phyloP scores from a whole-genome alignment of 2,329 filamentous ascomycete species.

The Paecilomyces formosus region DNA sequence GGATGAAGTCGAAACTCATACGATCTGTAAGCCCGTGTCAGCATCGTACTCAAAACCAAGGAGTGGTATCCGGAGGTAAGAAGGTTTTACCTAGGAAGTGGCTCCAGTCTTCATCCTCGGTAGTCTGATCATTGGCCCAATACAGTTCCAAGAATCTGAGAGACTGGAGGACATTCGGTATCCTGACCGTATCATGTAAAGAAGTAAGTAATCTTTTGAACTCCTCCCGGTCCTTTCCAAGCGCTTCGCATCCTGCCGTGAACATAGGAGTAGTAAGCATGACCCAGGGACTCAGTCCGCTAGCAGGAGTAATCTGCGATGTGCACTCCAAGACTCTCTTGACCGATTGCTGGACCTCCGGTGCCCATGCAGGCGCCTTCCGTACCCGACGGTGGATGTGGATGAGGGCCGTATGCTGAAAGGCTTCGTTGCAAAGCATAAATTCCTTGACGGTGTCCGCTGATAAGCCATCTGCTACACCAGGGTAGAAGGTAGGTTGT shows the following conservation, averaged over 20 bases:
- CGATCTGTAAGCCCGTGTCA: constrained; percentile 4
- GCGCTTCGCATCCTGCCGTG: constrained; percentile 36
- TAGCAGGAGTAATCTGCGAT: constrained; percentile 28
- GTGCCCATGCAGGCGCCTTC: constrained; percentile 20
- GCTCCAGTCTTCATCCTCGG: constrained; percentile 31
- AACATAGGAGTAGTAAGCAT: constrained; percentile 38
- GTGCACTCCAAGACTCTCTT: constrained; percentile 33
- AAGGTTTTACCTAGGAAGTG: constrained; percentile 27
- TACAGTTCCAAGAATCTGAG: constrained; percentile 34
- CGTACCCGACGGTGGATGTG: constrained; percentile 34
- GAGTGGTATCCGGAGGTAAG: neutral
- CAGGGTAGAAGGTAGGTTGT: constrained; percentile 28
- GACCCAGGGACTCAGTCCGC: constrained; percentile 34
- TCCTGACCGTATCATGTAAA: constrained; percentile 32
- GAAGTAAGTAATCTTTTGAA: constrained; percentile 24
- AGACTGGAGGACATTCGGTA: constrained; percentile 35
- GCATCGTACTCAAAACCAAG: neutral
- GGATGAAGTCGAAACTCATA: constrained; percentile 11
- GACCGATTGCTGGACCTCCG: constrained; percentile 27
- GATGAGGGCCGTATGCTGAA: constrained; percentile 37
- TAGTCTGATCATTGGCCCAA: constrained; percentile 22
- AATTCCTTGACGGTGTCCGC: constrained; percentile 27
- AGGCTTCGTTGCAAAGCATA: constrained; percentile 34
- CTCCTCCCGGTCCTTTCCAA: constrained; percentile 26
- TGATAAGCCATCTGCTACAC: constrained; percentile 24